Percentiles rank a stretch among this genome's conserved stretches.
phyloP scores from a whole-genome alignment of 2,329 filamentous ascomycete species.

The Phialophora macrospora region DNA sequence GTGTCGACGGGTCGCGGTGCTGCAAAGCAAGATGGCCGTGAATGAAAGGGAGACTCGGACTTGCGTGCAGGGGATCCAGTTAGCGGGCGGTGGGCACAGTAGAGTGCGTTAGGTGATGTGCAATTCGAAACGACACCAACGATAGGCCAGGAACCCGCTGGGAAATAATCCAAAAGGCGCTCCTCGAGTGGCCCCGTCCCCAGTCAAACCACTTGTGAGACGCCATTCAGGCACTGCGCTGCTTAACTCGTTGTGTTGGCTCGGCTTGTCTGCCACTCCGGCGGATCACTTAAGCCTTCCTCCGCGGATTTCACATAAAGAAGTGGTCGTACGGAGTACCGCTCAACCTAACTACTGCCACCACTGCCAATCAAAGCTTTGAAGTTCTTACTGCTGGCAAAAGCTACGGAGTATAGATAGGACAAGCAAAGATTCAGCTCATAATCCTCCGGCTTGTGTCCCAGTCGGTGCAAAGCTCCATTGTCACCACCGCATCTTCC shows the following conservation, averaged over 20 bases:
- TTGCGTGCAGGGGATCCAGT: conserved; percentile 4
- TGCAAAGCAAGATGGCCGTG: conserved; percentile 26
- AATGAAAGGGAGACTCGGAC: conserved; percentile 32
- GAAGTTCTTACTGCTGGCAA: not conserved
- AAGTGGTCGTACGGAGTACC: not conserved
- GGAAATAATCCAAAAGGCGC: conserved; percentile 15
- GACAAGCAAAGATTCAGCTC: conserved; percentile 3
- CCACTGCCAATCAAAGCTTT: not conserved
- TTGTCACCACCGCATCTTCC: not conserved
- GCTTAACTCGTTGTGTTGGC: conserved; percentile 12
- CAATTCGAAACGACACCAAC: conserved; percentile 33
- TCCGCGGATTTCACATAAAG: not conserved
- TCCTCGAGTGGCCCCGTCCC: conserved; percentile 1
- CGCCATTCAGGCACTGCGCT: conserved; percentile 15
- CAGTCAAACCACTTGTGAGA: conserved; percentile 17
- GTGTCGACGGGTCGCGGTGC: conserved; percentile 28
- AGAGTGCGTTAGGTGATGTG: conserved; percentile 23
- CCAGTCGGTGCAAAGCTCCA: not conserved
- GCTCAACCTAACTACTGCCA: not conserved
- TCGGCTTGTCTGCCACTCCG: not conserved
- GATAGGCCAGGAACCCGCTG: conserved; percentile 22
- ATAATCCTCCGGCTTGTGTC: not conserved
- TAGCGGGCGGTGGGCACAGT: conserved; percentile 10
- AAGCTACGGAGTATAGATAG: not conserved
- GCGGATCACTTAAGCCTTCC: not conserved